Percentiles rank a stretch among this genome's conserved stretches.
Conservation (phyloP, 176 grass and related monocot species). For the Oryza punctata region DNA sequence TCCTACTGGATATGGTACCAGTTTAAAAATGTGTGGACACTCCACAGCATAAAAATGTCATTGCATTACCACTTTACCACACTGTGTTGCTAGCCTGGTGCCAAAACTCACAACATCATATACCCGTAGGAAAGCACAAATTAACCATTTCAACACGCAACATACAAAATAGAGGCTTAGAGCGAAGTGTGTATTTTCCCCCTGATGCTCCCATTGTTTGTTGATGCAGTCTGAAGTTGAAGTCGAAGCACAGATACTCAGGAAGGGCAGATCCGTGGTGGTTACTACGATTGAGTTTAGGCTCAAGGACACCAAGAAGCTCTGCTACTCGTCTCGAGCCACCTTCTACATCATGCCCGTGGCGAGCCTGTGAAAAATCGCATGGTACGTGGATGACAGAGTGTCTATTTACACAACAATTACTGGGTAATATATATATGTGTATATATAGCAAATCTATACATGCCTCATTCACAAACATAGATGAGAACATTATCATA, state of each 20-base stretch:
- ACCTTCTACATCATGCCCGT: slow-evolving; percentile 48
- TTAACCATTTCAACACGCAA: neutral
- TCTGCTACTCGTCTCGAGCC: slow-evolving; percentile 52
- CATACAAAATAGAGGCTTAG: neutral
- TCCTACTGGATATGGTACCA: neutral
- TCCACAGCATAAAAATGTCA: neutral
- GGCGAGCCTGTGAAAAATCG: slow-evolving; percentile 34
- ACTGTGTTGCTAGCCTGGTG: neutral
- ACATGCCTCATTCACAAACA: too few species aligned
- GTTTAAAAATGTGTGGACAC: neutral
- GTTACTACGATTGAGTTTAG: slow-evolving; percentile 46
- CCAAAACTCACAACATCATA: neutral
- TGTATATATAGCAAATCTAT: too few species aligned
- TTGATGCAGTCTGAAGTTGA: slow-evolving; percentile 51
- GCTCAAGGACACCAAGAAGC: slow-evolving; percentile 47
- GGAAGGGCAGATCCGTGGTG: slow-evolving; percentile 50
- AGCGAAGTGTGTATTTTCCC: too few species aligned
- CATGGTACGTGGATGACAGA: neutral
- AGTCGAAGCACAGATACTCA: slow-evolving; percentile 41
- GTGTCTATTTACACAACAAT: neutral
- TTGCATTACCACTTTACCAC: neutral
- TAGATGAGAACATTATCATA: too few species aligned
- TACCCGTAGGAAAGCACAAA: neutral
- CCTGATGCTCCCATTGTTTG: neutral
- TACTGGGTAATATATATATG: too few species aligned